These are phyloP conservation scores for Dipteronia dyeriana DNA, from an alignment of 345 rosid genomes.

Conservation along the genomic window DNA sequence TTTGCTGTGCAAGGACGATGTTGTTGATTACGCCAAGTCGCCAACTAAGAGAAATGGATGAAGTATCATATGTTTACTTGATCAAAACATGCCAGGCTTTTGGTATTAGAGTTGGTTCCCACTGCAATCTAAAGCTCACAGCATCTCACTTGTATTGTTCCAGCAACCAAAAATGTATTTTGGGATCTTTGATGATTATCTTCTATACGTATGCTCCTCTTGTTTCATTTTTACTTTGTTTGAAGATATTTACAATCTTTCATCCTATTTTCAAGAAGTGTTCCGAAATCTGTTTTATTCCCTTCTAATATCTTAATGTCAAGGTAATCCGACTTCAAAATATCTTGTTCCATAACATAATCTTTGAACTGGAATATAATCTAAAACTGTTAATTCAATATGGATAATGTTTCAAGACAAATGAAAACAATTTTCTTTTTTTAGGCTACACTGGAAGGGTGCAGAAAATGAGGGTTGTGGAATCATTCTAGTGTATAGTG, in stretches of 20 bases:
- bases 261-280: not conserved
- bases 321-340: too few species aligned
- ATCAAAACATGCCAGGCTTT: constrained; percentile 6
- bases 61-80: not conserved
- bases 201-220: not conserved
- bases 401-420: not conserved
- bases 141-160: not conserved
- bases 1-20: constrained; percentile 57
- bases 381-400: not conserved
- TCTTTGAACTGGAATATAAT: not conserved
- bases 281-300: not conserved
- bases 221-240: not conserved
- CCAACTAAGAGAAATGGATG: constrained; percentile 10
- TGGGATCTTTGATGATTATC: not conserved
- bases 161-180: not conserved
- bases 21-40: constrained; percentile 23
- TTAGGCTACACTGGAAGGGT: not conserved
- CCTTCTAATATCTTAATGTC: not conserved
- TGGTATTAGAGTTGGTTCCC: constrained; percentile 3
- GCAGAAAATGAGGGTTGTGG: not conserved
- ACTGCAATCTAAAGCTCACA: constrained; percentile 3
- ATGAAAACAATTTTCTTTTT: not conserved
- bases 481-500: not conserved
- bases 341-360: too few species aligned
- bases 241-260: not conserved